A percentile compares a stretch with the other conserved stretches of the same genome.
phyloP scores from a whole-genome alignment of 768 basidiomycete genomes.

The Hygrophorus pudorinus region DNA sequence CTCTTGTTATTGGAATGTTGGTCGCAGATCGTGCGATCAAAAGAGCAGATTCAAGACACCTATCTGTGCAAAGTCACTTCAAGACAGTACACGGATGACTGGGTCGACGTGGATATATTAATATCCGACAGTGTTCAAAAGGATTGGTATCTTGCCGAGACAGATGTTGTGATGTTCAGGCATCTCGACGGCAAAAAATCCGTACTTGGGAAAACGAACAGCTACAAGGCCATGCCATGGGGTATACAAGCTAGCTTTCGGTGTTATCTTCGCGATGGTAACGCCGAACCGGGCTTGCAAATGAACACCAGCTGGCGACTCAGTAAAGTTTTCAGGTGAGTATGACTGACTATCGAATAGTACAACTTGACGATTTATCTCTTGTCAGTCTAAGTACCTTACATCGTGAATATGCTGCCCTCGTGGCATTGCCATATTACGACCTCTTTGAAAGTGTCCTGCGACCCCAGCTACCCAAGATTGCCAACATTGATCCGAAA shows the following conservation, averaged over 20 bases:
- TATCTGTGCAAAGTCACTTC: conserved; percentile 57
- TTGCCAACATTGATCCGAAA: conserved; percentile 31
- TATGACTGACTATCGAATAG: not conserved
- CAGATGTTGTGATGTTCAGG: conserved; percentile 75
- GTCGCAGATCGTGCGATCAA: conserved; percentile 75
- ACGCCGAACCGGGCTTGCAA: conserved; percentile 51
- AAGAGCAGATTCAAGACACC: conserved; percentile 47
- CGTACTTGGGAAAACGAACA: conserved; percentile 57
- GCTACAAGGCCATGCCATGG: conserved; percentile 23
- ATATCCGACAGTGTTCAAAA: conserved; percentile 49
- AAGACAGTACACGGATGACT: conserved; percentile 70
- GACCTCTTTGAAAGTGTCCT: conserved; percentile 68
- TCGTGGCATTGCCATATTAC: conserved; percentile 75
- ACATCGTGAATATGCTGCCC: conserved; percentile 85
- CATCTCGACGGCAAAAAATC: conserved; percentile 42
- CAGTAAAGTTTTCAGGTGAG: conserved; percentile 76
- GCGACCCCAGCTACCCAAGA: conserved; percentile 46
- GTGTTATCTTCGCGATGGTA: conserved; percentile 30
- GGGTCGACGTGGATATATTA: conserved; percentile 67
- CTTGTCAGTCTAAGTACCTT: conserved; percentile 71
- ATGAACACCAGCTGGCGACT: conserved; percentile 63
- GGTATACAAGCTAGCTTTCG: conserved; percentile 53
- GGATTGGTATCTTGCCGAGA: conserved; percentile 71
- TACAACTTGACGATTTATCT: not conserved
- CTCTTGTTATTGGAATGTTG: conserved; percentile 84